Base-by-base conservation (phyloP, 495 filamentous ascomycete genomes). In the Podospora comata region DNA sequence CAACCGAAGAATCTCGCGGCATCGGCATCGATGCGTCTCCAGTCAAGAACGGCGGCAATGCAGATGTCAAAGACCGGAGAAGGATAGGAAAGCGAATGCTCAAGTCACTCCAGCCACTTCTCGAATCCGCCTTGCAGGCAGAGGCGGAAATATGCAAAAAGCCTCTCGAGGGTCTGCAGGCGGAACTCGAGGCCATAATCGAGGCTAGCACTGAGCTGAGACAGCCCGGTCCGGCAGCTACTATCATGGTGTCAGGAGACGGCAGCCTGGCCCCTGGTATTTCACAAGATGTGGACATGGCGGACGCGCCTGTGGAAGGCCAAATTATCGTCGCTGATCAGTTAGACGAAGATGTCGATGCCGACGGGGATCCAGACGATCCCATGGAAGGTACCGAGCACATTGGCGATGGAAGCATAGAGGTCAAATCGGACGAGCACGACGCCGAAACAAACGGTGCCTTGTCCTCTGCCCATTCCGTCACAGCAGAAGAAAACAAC, bases 51-150 rank as follows among this genome's bases (percentile, higher is more conserved):
- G 71, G 68, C 58, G 78, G 74, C 67, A 80, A 74, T 48, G 72
- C 74, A 23, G 81, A 81, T 55, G 72, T 69, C 34, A 73, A 72
- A 55, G 78, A 81, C 64, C 83, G 92, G 20, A 88, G 82, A 66
- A 76, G 88, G 73, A 80, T 92, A 30, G 94, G 90, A 16, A 96
- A 94, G 75, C 85, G 92, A 57, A 93, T 97, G 62, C 83, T 97
- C 67, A 92, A 91, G 76, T 85, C 87, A 3, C 84, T 97, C 27
- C 90, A 95, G 74, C 86, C 87, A 19, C 83, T 87, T 54, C 80
- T 97, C 6, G 92, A 96, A 76, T 86, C 89, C 59, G 92, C 92
- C 2, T 80, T 91, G 57, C 84, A 85, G 62, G 91, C 91, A 53
- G 94, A 98, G 77, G 88, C 89, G 55, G 92, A 96, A 58, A 81